phyloP scores from a whole-genome alignment of 331 rosid species.

The Erythrophleum ivorense region DNA sequence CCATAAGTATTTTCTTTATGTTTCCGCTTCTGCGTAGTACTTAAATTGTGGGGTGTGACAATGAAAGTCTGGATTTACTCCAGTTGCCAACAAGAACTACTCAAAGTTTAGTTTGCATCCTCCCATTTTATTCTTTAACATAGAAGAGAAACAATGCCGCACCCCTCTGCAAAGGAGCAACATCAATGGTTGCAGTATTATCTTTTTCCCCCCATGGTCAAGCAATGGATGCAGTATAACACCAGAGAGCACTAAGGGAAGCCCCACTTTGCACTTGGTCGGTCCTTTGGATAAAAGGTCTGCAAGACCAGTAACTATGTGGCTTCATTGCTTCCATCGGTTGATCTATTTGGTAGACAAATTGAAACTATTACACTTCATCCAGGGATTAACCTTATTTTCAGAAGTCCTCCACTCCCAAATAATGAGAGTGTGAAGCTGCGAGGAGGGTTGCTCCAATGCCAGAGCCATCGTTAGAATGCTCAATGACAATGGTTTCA shows the following conservation, averaged over 20 bases:
- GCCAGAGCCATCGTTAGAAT: constrained; percentile 90
- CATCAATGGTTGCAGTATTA: constrained; percentile 7
- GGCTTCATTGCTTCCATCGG: constrained; percentile 45
- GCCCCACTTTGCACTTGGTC: constrained; percentile 32
- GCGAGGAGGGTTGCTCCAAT: constrained; percentile 95
- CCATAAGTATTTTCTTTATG: too few relatives aligned
- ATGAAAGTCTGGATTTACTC: constrained; percentile 51
- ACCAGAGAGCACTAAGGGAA: constrained; percentile 29
- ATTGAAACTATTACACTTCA: constrained; percentile 45
- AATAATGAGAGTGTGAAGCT: constrained; percentile 89
- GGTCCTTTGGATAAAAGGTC: constrained; percentile 29
- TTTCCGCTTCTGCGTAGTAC: too few relatives aligned
- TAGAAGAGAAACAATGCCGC: constrained; percentile 50
- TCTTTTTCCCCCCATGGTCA: neutral
- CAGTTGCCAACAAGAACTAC: constrained; percentile 36
- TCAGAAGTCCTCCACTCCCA: constrained; percentile 65
- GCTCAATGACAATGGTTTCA: constrained; percentile 57
- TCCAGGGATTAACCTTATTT: constrained; percentile 62
- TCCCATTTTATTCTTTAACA: constrained; percentile 54
- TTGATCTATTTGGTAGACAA: constrained; percentile 46
- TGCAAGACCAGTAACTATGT: constrained; percentile 44
- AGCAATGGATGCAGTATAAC: constrained; percentile 26
- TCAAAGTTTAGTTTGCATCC: constrained; percentile 53
- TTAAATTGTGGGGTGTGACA: too few relatives aligned
- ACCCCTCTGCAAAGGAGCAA: constrained; percentile 24